These are phyloP conservation scores for Ramalina intermedia DNA, from an alignment of 495 filamentous ascomycete species.

Conservation along the genomic window DNA sequence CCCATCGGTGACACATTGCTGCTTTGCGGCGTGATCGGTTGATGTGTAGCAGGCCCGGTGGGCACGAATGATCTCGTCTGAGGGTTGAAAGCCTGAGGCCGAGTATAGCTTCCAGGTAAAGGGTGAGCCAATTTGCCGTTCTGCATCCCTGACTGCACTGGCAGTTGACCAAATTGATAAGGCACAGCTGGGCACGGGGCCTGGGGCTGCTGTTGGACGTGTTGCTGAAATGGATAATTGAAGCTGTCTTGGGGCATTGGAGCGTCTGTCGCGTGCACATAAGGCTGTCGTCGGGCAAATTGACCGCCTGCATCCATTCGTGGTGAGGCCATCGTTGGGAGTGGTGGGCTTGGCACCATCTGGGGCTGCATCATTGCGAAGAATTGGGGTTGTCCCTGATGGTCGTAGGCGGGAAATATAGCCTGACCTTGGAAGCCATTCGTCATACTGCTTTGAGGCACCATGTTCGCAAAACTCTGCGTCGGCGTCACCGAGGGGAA, in stretches of 20 bases:
- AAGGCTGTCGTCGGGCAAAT: slow-evolving; percentile 9
- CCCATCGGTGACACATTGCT: slow-evolving; percentile 19
- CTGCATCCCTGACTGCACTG: slow-evolving; percentile 51
- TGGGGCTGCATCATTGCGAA: slow-evolving; percentile 15
- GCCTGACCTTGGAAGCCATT: slow-evolving; percentile 16
- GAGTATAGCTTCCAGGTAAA: slow-evolving; percentile 66
- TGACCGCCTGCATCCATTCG: slow-evolving; percentile 27
- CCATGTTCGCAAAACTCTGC: slow-evolving; percentile 14
- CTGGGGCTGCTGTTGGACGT: slow-evolving; percentile 12
- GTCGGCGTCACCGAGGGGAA: slow-evolving; percentile 16
- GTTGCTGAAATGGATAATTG: slow-evolving; percentile 10
- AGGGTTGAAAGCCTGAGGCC: slow-evolving; percentile 79
- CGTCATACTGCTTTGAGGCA: slow-evolving; percentile 4
- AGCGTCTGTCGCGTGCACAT: slow-evolving; percentile 7
- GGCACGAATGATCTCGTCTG: slow-evolving; percentile 85
- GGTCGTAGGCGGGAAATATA: slow-evolving; percentile 20
- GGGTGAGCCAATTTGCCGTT: slow-evolving; percentile 51
- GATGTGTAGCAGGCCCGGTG: background rate
- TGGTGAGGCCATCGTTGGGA: slow-evolving; percentile 29
- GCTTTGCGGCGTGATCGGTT: slow-evolving; percentile 14
- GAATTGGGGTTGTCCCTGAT: slow-evolving; percentile 19
- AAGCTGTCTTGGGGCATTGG: slow-evolving; percentile 13
- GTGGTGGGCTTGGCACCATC: slow-evolving; percentile 20
- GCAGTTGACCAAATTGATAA: slow-evolving; percentile 66
- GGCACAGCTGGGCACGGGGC: slow-evolving; percentile 19